A percentile compares a stretch with the other conserved stretches of the same genome.
Evolutionary conservation across 441 rosid genomes (phyloP).

Genomic region (Corymbia calophylla): DNA sequence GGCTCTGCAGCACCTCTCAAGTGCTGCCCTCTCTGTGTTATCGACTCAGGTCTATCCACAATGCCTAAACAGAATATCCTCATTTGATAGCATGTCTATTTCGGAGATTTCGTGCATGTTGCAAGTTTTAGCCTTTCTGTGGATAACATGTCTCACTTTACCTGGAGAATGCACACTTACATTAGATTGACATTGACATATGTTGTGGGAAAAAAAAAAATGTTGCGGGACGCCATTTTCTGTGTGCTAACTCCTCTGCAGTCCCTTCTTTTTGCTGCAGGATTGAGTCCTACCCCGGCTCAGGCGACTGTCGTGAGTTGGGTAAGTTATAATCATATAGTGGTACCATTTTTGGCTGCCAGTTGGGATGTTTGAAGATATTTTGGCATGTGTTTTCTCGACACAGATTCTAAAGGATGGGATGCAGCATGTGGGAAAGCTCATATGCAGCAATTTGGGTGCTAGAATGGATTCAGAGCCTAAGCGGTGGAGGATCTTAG

Average conservation of each 20-base stretch:
- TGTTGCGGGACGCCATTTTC: conserved; percentile 4
- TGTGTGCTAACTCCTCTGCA: conserved; percentile 49
- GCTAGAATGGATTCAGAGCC: conserved; percentile 99
- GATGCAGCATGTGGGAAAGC: conserved; percentile 94
- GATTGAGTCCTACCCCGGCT: conserved; percentile 90
- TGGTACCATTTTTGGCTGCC: not conserved
- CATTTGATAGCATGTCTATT: not conserved
- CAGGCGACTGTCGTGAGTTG: conserved; percentile 97
- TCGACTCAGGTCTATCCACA: conserved; percentile 81
- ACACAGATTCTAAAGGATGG: conserved; percentile 87
- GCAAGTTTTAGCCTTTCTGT: not conserved
- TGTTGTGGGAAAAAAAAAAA: not conserved
- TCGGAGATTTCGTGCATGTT: not conserved
- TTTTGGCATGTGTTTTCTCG: not conserved
- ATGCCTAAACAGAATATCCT: not conserved
- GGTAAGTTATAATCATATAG: conserved; percentile 41
- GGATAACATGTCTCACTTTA: not conserved
- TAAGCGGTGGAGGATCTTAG: conserved; percentile 86
- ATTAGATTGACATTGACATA: not conserved
- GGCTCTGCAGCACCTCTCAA: conserved; percentile 80
- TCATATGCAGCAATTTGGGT: conserved; percentile 90
- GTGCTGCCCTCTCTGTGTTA: conserved; percentile 81
- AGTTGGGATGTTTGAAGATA: not conserved
- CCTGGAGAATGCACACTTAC: not conserved
- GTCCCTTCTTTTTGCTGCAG: conserved; percentile 98